Base-by-base conservation (phyloP, 163 green algal species). In the Prototheca stagnorum region DNA sequence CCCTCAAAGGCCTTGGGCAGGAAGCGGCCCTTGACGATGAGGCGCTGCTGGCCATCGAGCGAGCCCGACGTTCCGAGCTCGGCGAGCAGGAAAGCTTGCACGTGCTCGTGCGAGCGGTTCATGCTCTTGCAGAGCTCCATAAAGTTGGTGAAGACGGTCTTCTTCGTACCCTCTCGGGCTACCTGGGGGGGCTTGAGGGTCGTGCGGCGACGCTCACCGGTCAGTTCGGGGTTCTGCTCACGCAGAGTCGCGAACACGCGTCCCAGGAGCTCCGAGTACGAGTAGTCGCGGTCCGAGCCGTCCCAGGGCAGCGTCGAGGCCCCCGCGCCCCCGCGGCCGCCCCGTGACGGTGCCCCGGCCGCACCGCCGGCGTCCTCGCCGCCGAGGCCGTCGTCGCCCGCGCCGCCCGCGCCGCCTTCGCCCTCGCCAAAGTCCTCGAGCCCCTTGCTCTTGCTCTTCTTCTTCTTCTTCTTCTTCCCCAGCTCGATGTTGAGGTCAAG, bases 141-240 rank as follows among this genome's bases (percentile, higher is more conserved):
- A 65, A 97, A 98, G 77, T 99, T 99, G 48, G 77, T 92, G 65
- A 99, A 98, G 31, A 98, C 90, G 4, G 90, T 99, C 80, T 97
- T 98, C 77, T 99, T 99, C 28, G 90, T 99, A 35, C 90, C 90
- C 74, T 99, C 90, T 47, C 90, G 76, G 4, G 90, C 78, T 37
- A 98, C 86, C 72, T 97, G 81, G 27, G 90, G 90, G 19, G 90
- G 89, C 65, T 94, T 95, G 40, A 99, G 78, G 47, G 93, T 86
- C 16, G 87, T 98, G 29, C 86, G 70, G 17, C 78, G 75, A 45
- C 85, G 83, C 62, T 95, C 86, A 33, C 90, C 88, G 26, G 88
- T 93, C 40, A 99, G 79, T 74, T 96, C 88, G 12, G 90, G 90
- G 68, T 99, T 99, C 58, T 92, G 84, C 63, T 91, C 83, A 33